A percentile compares a stretch with the other conserved stretches of the same genome.
These are phyloP conservation scores for Beta lomatogona DNA, from an alignment of 179 eudicot species.

Conservation along the genomic window DNA sequence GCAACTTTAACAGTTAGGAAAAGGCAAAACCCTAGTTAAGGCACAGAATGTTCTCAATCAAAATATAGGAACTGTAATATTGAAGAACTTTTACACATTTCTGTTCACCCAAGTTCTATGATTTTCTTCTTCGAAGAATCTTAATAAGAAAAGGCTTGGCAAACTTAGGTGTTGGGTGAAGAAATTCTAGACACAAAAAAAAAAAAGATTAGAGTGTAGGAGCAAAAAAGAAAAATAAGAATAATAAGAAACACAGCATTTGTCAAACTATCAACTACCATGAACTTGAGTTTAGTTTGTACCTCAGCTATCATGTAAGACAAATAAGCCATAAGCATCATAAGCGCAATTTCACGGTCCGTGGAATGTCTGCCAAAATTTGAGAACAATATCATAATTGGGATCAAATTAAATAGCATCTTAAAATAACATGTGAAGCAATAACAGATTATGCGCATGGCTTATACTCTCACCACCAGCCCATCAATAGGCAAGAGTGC, in stretches of 20 bases:
- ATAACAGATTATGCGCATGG: background rate
- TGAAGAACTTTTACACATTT: background rate
- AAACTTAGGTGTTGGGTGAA: background rate
- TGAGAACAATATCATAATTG: conserved; percentile 14
- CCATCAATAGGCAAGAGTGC: background rate
- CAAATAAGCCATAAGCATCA: conserved; percentile 82
- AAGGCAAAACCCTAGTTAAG: background rate
- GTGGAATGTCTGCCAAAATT: conserved; percentile 65
- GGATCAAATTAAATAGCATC: background rate
- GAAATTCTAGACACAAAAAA: background rate
- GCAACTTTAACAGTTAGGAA: background rate
- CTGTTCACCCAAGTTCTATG: background rate
- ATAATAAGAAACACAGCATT: background rate
- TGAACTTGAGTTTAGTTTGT: conserved; percentile 17
- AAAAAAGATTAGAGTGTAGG: background rate
- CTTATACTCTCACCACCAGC: background rate
- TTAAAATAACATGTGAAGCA: background rate
- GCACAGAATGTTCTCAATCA: background rate
- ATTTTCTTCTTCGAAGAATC: background rate
- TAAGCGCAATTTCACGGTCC: conserved; percentile 83
- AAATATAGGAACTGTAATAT: background rate
- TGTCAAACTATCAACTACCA: conserved; percentile 7
- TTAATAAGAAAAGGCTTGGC: background rate
- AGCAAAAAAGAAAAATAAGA: background rate
- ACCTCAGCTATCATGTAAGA: conserved; percentile 91